These are phyloP conservation scores for Botrytis medusae DNA, from an alignment of 2,329 filamentous ascomycete genomes.

Conservation along the genomic window DNA sequence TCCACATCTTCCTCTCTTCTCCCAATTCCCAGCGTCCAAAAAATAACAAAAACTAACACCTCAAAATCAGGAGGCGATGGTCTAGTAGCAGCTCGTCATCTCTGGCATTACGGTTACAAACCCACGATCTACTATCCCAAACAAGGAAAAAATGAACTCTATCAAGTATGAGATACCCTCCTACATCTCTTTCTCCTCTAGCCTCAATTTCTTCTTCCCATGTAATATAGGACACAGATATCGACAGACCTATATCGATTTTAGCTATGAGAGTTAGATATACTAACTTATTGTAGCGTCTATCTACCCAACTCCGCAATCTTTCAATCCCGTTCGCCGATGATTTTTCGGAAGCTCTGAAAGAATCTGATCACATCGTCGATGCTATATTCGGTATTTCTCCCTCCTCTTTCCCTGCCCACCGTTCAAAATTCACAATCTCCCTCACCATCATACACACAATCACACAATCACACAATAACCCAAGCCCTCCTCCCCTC, in stretches of 20 bases:
- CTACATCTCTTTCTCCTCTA: not conserved
- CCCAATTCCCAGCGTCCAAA: not conserved
- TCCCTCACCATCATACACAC: too few relatives aligned
- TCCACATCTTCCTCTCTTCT: not conserved
- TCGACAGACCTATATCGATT: not conserved
- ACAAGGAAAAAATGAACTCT: conserved; percentile 84
- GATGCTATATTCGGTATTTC: conserved; percentile 85
- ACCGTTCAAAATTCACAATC: too few relatives aligned
- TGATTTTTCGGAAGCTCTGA: conserved; percentile 69
- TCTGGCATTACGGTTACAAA: conserved; percentile 87
- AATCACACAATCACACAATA: too few relatives aligned
- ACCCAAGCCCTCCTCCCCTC: too few relatives aligned
- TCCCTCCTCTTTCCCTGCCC: not conserved
- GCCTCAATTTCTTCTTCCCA: not conserved
- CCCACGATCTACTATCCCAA: conserved; percentile 93
- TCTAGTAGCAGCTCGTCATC: conserved; percentile 87
- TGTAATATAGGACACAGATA: not conserved
- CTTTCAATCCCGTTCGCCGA: conserved; percentile 80
- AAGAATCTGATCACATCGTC: conserved; percentile 74
- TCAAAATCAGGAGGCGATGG: conserved; percentile 76
- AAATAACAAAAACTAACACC: not conserved
- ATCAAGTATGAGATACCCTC: conserved; percentile 57
- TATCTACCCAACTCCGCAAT: conserved; percentile 80
- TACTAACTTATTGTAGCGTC: conserved; percentile 54
- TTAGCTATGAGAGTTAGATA: not conserved